phyloP scores from a whole-genome alignment of 257 asterid species.

The Capsicum baccatum region DNA sequence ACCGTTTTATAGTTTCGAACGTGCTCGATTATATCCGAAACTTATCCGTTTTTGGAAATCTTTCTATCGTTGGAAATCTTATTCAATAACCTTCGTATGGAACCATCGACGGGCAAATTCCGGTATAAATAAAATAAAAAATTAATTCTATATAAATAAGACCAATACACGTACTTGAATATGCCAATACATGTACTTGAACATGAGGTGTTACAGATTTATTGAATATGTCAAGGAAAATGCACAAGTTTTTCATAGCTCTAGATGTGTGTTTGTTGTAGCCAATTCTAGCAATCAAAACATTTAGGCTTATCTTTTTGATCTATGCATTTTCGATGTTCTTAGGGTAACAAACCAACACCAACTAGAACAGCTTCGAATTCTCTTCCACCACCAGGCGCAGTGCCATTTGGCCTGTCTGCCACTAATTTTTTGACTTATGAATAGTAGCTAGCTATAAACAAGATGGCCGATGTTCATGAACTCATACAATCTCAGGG shows the following conservation, averaged over 20 bases:
- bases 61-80: too few relatives aligned
- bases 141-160: too few relatives aligned
- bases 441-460: constrained; percentile 78
- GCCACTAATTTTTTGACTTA: constrained; percentile 71
- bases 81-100: too few relatives aligned
- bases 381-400: constrained; percentile 91
- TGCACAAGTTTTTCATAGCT: not conserved
- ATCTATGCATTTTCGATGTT: constrained; percentile 55
- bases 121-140: too few relatives aligned
- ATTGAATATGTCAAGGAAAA: too few relatives aligned
- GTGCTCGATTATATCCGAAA: too few relatives aligned
- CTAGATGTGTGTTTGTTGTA: not conserved
- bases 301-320: not conserved
- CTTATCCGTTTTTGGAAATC: too few relatives aligned
- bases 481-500: constrained; percentile 48
- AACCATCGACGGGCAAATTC: too few relatives aligned
- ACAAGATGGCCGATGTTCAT: constrained; percentile 61
- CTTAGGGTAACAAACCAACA: constrained; percentile 99
- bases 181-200: too few relatives aligned
- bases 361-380: constrained; percentile 85
- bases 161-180: too few relatives aligned
- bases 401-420: constrained; percentile 56
- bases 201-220: too few relatives aligned
- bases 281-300: not conserved
- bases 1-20: too few relatives aligned